A percentile compares a stretch with the other conserved stretches of the same genome.
phyloP scores from a whole-genome alignment of 179 eudicot species.

The Spergularia azorica region DNA sequence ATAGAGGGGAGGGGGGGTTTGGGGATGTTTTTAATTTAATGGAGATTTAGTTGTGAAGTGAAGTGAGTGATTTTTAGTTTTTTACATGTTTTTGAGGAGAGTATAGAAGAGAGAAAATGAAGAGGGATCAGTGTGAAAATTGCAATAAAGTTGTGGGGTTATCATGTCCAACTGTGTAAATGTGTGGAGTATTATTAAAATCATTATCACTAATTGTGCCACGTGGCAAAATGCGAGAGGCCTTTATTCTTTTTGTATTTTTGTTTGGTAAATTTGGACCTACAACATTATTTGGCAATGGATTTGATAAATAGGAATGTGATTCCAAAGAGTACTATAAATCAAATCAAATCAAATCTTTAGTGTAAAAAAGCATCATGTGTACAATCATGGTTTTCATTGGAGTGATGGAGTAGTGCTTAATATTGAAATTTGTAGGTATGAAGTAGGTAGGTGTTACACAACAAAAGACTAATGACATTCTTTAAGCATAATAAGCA shows the following conservation, averaged over 20 bases:
- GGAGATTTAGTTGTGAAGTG: conserved; percentile 3
- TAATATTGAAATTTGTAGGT: not conserved
- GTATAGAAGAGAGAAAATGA: not conserved
- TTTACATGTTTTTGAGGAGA: not conserved
- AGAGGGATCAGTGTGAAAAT: conserved; percentile 19
- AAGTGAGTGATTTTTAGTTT: not conserved
- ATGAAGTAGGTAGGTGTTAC: too few species aligned
- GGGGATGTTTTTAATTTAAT: conserved; percentile 33
- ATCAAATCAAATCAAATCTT: conserved; percentile 13
- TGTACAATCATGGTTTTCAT: not conserved
- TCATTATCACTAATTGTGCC: not conserved
- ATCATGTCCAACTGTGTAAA: conserved; percentile 20
- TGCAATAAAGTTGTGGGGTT: conserved; percentile 28
- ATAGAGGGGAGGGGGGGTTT: not conserved
- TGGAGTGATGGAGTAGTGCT: not conserved
- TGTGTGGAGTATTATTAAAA: conserved; percentile 13
- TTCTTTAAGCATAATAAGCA: too few species aligned
- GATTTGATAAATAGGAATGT: conserved; percentile 7
- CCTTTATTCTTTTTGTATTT: not conserved
- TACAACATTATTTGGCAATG: conserved; percentile 6
- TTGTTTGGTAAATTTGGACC: not conserved
- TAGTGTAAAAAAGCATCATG: not conserved
- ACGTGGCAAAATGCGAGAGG: conserved; percentile 12
- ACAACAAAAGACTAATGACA: too few species aligned
- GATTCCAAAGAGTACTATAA: conserved; percentile 8